phyloP scores from a whole-genome alignment of 2,329 filamentous ascomycete genomes.

The Scytalidium lignicola region DNA sequence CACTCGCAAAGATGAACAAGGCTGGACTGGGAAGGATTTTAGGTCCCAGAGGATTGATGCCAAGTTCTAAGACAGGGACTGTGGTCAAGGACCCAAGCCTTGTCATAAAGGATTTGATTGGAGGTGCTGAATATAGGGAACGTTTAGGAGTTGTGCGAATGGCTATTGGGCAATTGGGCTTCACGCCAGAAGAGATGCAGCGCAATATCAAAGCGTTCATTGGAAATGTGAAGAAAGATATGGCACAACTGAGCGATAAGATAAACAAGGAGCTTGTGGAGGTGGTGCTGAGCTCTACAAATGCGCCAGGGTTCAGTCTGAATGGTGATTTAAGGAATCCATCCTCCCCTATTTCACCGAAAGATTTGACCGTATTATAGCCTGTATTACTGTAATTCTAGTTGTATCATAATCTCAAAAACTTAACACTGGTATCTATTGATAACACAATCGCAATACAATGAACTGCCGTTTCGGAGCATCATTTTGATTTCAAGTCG shows the following conservation, averaged over 20 bases:
- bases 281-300: slow-evolving; percentile 78
- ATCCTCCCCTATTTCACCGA: slow-evolving; percentile 49
- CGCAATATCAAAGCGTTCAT: slow-evolving; percentile 79
- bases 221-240: slow-evolving; percentile 71
- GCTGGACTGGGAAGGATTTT: slow-evolving; percentile 74
- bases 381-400: slow-evolving; percentile 21
- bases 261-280: slow-evolving; percentile 69
- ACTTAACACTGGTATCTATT: slow-evolving; percentile 20
- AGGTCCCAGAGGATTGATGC: slow-evolving; percentile 90
- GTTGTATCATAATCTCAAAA: slow-evolving; percentile 29
- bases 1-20: slow-evolving; percentile 73
- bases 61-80: slow-evolving; percentile 79
- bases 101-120: slow-evolving; percentile 76
- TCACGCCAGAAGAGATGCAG: slow-evolving; percentile 80
- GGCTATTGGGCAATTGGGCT: slow-evolving; percentile 85
- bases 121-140: slow-evolving; percentile 84
- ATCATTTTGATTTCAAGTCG: slow-evolving; percentile 19
- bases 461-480: slow-evolving; percentile 17
- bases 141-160: slow-evolving; percentile 77
- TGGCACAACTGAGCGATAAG: slow-evolving; percentile 57
- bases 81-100: slow-evolving; percentile 74
- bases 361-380: slow-evolving; percentile 44
- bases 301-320: slow-evolving; percentile 81
- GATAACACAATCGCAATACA: slow-evolving; percentile 42
- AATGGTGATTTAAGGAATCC: slow-evolving; percentile 70